Evolutionary conservation across 202 grass and related monocot species (phyloP).

Genomic region (Dendrocalamus latiflorus): DNA sequence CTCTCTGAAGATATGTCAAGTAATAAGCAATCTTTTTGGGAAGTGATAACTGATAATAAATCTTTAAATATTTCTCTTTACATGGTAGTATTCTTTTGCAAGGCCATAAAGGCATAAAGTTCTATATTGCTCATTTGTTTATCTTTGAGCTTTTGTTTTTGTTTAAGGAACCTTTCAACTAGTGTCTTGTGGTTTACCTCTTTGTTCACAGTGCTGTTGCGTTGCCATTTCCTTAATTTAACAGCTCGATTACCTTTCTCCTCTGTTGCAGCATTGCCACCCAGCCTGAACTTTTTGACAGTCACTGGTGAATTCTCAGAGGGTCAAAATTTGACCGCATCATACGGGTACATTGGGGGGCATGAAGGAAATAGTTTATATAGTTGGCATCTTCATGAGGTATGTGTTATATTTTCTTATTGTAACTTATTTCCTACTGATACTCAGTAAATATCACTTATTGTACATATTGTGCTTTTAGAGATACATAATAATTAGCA

Average conservation of each 20-base stretch:
- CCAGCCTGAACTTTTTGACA: conserved; percentile 89
- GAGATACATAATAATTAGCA: conserved; percentile 4
- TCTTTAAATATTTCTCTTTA: not conserved
- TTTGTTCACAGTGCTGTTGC: conserved; percentile 9
- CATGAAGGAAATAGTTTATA: too few species aligned
- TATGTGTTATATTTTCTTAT: conserved; percentile 39
- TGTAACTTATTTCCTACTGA: not conserved
- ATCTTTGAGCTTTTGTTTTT: not conserved
- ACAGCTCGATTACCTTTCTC: conserved; percentile 6
- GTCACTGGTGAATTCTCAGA: conserved; percentile 89
- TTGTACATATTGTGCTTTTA: conserved; percentile 17
- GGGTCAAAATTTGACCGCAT: conserved; percentile 80
- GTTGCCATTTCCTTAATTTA: conserved; percentile 15
- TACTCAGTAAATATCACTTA: conserved; percentile 25
- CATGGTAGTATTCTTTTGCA: not conserved
- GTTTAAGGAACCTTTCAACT: not conserved
- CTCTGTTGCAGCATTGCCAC: conserved; percentile 68
- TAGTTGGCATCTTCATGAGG: conserved; percentile 90
- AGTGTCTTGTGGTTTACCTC: conserved; percentile 3
- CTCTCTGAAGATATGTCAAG: not conserved
- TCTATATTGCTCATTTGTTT: not conserved
- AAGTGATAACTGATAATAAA: not conserved
- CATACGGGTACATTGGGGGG: conserved; percentile 96
- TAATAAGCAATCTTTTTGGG: not conserved
- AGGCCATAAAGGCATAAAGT: conserved; percentile 16